Base-by-base conservation (phyloP, 2,329 filamentous ascomycete genomes). In the Trichoderma guizhouense region DNA sequence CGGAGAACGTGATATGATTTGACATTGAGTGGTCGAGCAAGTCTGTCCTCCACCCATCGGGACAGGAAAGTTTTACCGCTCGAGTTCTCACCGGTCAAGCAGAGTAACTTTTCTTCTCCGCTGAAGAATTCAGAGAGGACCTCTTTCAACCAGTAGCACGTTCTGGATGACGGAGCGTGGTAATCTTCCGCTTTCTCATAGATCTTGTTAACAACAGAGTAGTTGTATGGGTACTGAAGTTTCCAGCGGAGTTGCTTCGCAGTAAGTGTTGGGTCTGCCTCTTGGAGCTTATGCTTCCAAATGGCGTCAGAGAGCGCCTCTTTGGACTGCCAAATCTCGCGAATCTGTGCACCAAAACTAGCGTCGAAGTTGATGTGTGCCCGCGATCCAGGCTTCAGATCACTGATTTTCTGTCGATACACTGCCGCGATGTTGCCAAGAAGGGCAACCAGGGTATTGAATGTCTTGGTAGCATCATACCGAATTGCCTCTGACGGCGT, bases 61-160 rank as follows among this genome's bases (percentile, higher is more conserved):
- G 81, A 79, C n/a, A 83, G 78, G 15, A 81, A 77, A 43, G 79
- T 81, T 76, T 83, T 83, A 6, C 81, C 81, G 4, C 77, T 77
- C 0, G 81, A 81, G 1, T 78, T 73, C 11, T 74, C 76, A 1
- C 81, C 81, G 6, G 79, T 81, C 34, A 84, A 75, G 11, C 78
- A 79, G 18, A 84, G 73, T 0, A 82, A 72, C 60, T 80, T 80
- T 5, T 82, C 79, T 1, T 76, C 75, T 62, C 79, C 77, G 18
- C 77, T 72, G 18, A 83, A 75, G 72, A 83, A 84, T 6, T 81
- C 78, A 1, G 77, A 73, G 3, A 84, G 74, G 32, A 78, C 76
- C 2, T 75, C 75, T 72, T 81, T 79, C 60, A 83, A 76, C 82
- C 82, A 84, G 47, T 80, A 77, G 71, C 82, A 83, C 0, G 82